Conservation (phyloP, 306 rosid species). For the Vicia villosa region DNA sequence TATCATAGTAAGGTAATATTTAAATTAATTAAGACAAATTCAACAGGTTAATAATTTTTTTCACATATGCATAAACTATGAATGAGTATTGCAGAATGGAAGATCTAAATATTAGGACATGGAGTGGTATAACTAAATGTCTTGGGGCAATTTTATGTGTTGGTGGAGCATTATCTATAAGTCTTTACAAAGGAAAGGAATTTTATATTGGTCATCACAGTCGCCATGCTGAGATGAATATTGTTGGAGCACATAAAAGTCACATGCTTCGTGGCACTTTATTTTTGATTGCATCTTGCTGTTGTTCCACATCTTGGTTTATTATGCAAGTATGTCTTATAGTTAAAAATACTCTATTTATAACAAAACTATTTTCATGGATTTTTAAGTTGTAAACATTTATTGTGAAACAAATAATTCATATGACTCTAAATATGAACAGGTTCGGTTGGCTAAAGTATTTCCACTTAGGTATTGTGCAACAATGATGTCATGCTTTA, state of each 20-base stretch:
- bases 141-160: slow-evolving; percentile 59
- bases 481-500: slow-evolving; percentile 57
- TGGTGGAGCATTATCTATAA: slow-evolving; percentile 54
- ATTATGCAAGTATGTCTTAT: slow-evolving; percentile 49
- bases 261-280: slow-evolving; percentile 59
- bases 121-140: slow-evolving; percentile 48
- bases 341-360: no score
- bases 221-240: neutral
- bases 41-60: no score
- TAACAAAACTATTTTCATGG: no score
- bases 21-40: neutral
- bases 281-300: slow-evolving; percentile 52
- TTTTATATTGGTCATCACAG: slow-evolving; percentile 36
- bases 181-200: slow-evolving; percentile 58
- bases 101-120: slow-evolving; percentile 32
- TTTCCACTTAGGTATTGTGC: slow-evolving; percentile 59
- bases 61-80: no score
- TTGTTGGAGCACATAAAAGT: slow-evolving; percentile 19
- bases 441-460: slow-evolving; percentile 51
- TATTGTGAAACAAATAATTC: neutral
- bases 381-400: neutral
- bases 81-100: slow-evolving; percentile 43
- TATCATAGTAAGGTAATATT: slow-evolving; percentile 42
- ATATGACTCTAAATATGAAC: neutral
- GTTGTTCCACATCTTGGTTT: slow-evolving; percentile 58